A percentile compares a stretch with the other conserved stretches of the same genome.
phyloP scores from a whole-genome alignment of 352 stramenopile species.

The Phytophthora multivora region DNA sequence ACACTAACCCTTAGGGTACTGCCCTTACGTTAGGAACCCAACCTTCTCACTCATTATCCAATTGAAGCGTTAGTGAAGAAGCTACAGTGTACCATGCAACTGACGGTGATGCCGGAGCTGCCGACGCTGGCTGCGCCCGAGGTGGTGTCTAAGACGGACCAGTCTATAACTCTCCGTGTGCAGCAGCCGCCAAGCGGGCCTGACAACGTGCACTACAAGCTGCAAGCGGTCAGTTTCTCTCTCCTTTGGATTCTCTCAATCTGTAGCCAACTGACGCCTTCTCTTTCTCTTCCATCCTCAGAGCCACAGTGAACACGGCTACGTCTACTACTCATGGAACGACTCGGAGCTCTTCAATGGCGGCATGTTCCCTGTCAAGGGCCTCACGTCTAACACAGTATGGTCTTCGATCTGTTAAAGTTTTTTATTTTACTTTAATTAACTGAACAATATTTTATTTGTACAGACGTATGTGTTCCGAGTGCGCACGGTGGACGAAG shows the following conservation, averaged over 20 bases:
- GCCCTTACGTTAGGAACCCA: too few species aligned
- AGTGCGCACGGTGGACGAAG: constrained; percentile 67
- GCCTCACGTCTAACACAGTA: constrained; percentile 73
- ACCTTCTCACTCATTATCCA: background rate
- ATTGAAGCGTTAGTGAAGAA: background rate
- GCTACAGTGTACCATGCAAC: constrained; percentile 32
- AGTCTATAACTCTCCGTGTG: constrained; percentile 70
- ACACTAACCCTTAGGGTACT: too few species aligned
- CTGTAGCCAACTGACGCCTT: background rate
- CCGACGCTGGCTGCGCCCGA: constrained; percentile 60
- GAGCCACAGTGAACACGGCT: constrained; percentile 83
- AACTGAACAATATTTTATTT: background rate
- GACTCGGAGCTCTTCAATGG: constrained; percentile 67
- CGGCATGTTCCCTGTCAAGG: constrained; percentile 73
- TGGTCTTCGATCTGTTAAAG: background rate
- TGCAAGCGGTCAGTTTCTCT: constrained; percentile 44
- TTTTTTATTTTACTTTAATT: constrained; percentile 5
- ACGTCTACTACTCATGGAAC: constrained; percentile 89
- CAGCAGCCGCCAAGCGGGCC: constrained; percentile 37
- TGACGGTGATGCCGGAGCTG: constrained; percentile 68
- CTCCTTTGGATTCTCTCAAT: background rate
- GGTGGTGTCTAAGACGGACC: constrained; percentile 75
- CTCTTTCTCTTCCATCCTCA: constrained; percentile 18
- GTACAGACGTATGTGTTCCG: constrained; percentile 80
- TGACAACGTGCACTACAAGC: constrained; percentile 54